These are phyloP conservation scores for Plasmodium reichenowi DNA, from an alignment of 169 alveolate species.

Conservation along the genomic window DNA sequence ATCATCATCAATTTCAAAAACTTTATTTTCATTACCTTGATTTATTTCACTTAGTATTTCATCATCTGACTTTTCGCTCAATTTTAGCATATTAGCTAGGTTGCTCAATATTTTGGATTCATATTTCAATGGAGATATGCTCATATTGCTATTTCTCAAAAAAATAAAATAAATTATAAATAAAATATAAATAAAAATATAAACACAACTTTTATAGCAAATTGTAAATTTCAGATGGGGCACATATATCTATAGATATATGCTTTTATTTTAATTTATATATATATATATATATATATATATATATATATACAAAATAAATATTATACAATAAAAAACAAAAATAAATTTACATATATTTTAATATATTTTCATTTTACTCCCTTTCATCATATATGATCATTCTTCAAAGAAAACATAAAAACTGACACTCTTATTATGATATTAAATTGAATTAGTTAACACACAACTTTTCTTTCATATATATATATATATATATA, in stretches of 20 bases:
- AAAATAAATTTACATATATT: too few species aligned
- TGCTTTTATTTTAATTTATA: too few species aligned
- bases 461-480: too few species aligned
- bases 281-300: too few species aligned
- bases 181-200: background rate
- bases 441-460: too few species aligned
- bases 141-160: slow-evolving; percentile 16
- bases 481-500: too few species aligned
- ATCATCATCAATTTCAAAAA: slow-evolving; percentile 76
- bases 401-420: too few species aligned
- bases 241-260: background rate
- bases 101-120: slow-evolving; percentile 56
- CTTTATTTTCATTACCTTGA: slow-evolving; percentile 10
- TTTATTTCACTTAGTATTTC: slow-evolving; percentile 50
- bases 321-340: too few species aligned
- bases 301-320: too few species aligned
- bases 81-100: slow-evolving; percentile 59
- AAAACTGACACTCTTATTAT: too few species aligned
- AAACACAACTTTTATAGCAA: background rate
- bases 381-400: too few species aligned
- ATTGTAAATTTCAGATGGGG: background rate
- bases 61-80: slow-evolving; percentile 51
- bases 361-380: too few species aligned
- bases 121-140: slow-evolving; percentile 47
- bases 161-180: background rate